These are phyloP conservation scores for Chenopodium berlandieri DNA, from an alignment of 148 eudicot genomes.

Conservation along the genomic window DNA sequence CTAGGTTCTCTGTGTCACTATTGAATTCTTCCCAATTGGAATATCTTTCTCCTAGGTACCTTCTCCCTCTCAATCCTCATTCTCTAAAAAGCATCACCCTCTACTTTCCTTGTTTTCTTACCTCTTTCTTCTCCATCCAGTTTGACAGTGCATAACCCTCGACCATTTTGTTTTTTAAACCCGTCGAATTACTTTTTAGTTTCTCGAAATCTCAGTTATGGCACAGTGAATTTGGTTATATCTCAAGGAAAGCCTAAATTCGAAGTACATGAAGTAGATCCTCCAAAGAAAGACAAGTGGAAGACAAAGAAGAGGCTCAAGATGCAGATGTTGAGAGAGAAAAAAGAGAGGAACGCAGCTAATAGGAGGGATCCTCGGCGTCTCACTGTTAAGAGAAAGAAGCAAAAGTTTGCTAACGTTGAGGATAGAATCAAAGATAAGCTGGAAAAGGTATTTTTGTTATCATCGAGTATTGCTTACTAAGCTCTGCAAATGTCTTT, in stretches of 20 bases:
- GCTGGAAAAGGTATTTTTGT: constrained; percentile 57
- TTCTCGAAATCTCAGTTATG: constrained; percentile 52
- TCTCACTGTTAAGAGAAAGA: constrained; percentile 59
- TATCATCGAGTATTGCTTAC: not conserved
- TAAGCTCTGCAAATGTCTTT: not conserved
- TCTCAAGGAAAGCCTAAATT: constrained; percentile 79
- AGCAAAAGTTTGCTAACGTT: constrained; percentile 64
- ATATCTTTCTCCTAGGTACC: constrained; percentile 12
- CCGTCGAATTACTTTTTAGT: constrained; percentile 24
- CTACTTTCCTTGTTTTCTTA: not conserved
- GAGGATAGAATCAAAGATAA: constrained; percentile 74
- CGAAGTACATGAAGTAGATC: constrained; percentile 65
- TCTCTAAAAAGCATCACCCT: not conserved
- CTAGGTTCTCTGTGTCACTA: constrained; percentile 22
- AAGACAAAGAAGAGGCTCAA: constrained; percentile 76
- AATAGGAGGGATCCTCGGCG: constrained; percentile 80
- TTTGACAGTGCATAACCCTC: constrained; percentile 9
- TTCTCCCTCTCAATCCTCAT: not conserved
- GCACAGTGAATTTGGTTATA: constrained; percentile 67
- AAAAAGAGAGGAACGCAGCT: constrained; percentile 66
- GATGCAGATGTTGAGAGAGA: constrained; percentile 69
- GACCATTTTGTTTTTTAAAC: not conserved
- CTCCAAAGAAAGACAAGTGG: constrained; percentile 89
- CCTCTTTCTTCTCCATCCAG: constrained; percentile 6
- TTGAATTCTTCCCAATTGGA: constrained; percentile 14